Evolutionary conservation across 2,329 filamentous ascomycete genomes (phyloP), one percentile per base, ranked within the genome.

Genomic region (Talaromyces sp.): DNA sequence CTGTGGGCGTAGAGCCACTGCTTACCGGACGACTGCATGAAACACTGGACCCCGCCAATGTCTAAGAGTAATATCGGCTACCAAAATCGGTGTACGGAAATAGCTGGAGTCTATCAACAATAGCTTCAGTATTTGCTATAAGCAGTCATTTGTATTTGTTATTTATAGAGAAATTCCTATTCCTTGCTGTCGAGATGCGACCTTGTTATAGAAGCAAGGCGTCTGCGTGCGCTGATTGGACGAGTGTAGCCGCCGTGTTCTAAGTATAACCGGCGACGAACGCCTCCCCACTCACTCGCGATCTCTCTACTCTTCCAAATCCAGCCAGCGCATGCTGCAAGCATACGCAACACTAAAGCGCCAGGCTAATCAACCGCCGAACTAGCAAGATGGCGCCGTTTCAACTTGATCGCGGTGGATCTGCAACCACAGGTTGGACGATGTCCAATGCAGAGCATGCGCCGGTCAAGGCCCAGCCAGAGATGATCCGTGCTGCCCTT

Each of bases 271-370:
- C n/a, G n/a, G 22, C 22, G 44, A 47, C 11, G 44, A 47, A 47
- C 44, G 44, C 19, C 32, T 61, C 55, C 51, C 60, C 60, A 62
- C 60, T 49, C 44, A 47, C n/a, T 42, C 44, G 25, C n/a, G 44
- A 47, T 62, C 58, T 36, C 32, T 58, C 39, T 55, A 6, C 44
- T 47, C 44, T 47, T 42, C 36, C 44, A 11, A 5, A 19, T 17
- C 44, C 44, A 22, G 44, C 44, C 44, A 47, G 19, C 44, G n/a
- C 44, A 47, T 47, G 19, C 44, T 47, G 44, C 44, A 25, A 25
- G 11, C 44, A 47, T 32, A 53, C 3, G 49, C 15, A 27, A 13
- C 22, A 6, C 27, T 30, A 53, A 30, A 30, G 30, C 49, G 10
- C 27, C 4, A 47, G 44, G 9, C 44, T 25, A 47, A 22, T 11